phyloP scores from a whole-genome alignment of 371 early-diverging fungal species.

The Rhizopus stolonifer region DNA sequence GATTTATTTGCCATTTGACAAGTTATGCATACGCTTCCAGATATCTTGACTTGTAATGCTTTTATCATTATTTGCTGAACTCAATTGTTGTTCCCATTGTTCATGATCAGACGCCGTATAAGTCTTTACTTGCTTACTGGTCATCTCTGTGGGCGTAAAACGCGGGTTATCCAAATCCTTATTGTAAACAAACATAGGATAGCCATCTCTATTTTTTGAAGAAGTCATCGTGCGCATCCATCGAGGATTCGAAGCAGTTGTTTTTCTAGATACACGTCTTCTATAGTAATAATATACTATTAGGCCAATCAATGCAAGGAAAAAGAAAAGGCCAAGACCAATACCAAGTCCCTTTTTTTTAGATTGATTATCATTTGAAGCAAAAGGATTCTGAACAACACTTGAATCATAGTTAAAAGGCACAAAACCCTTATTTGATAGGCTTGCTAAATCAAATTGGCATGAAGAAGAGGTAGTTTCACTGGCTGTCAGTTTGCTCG shows the following conservation, averaged over 20 bases:
- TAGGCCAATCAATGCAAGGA: slow-evolving; percentile 11
- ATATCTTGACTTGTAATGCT: slow-evolving; percentile 17
- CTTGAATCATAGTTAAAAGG: slow-evolving; percentile 16
- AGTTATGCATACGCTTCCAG: slow-evolving; percentile 39
- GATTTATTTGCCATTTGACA: slow-evolving; percentile 5
- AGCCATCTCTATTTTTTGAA: slow-evolving; percentile 10
- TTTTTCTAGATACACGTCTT: slow-evolving; percentile 14
- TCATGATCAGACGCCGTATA: slow-evolving; percentile 50
- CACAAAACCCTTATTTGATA: slow-evolving; percentile 3
- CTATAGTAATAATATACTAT: slow-evolving; percentile 18
- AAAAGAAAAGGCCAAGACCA: slow-evolving; percentile 20
- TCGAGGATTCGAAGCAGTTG: slow-evolving; percentile 35
- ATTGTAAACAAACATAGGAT: slow-evolving; percentile 42
- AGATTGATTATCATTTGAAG: slow-evolving; percentile 3
- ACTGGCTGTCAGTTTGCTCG: not conserved
- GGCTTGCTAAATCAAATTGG: slow-evolving; percentile 24
- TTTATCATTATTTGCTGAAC: slow-evolving; percentile 22
- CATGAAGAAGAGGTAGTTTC: slow-evolving; percentile 10
- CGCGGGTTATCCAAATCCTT: slow-evolving; percentile 23
- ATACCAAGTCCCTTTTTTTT: slow-evolving; percentile 37
- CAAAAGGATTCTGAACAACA: slow-evolving; percentile 18
- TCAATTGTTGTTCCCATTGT: slow-evolving; percentile 37
- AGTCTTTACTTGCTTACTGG: slow-evolving; percentile 19
- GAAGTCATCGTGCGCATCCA: slow-evolving; percentile 29
- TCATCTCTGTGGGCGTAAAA: slow-evolving; percentile 2